Conservation (phyloP, 2,329 filamentous ascomycete genomes). For the Xylariales sp. region DNA sequence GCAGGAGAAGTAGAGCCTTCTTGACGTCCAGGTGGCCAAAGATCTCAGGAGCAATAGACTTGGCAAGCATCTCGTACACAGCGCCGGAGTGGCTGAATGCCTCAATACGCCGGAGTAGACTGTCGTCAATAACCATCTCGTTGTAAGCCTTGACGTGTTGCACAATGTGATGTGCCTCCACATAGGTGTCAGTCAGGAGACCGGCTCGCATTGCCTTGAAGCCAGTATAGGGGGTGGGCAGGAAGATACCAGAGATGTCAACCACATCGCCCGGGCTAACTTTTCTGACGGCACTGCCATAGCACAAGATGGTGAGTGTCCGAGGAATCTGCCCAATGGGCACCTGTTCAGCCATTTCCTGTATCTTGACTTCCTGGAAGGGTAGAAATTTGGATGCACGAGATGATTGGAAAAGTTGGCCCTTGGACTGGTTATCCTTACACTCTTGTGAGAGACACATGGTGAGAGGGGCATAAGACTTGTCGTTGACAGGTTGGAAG, state of each 20-base stretch:
- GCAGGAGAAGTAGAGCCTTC: slow-evolving; percentile 89
- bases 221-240: slow-evolving; percentile 97
- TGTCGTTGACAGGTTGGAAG: slow-evolving; percentile 90
- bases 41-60: slow-evolving; percentile 96
- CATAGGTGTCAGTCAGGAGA: slow-evolving; percentile 92
- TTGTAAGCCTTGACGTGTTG: slow-evolving; percentile 99
- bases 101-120: slow-evolving; percentile 77
- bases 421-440: slow-evolving; percentile 83
- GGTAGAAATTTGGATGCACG: slow-evolving; percentile 94
- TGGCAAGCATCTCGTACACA: slow-evolving; percentile 91
- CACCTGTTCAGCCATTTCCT: slow-evolving; percentile 98
- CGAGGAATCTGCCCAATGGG: slow-evolving; percentile 96
- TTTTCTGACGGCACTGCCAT: slow-evolving; percentile 78
- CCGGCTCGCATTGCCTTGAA: slow-evolving; percentile 96
- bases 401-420: slow-evolving; percentile 90
- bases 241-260: slow-evolving; percentile 90
- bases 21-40: slow-evolving; percentile 96
- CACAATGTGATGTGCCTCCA: slow-evolving; percentile 87
- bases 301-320: slow-evolving; percentile 82
- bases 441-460: slow-evolving; percentile 90
- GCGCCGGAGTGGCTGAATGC: slow-evolving; percentile 80
- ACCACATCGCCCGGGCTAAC: slow-evolving; percentile 93
- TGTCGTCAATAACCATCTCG: slow-evolving; percentile 78
- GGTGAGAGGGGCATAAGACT: slow-evolving; percentile 81
- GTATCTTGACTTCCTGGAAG: slow-evolving; percentile 97